phyloP scores from a whole-genome alignment of 1,284 basidiomycete genomes.

The Ustilago xerochloae region DNA sequence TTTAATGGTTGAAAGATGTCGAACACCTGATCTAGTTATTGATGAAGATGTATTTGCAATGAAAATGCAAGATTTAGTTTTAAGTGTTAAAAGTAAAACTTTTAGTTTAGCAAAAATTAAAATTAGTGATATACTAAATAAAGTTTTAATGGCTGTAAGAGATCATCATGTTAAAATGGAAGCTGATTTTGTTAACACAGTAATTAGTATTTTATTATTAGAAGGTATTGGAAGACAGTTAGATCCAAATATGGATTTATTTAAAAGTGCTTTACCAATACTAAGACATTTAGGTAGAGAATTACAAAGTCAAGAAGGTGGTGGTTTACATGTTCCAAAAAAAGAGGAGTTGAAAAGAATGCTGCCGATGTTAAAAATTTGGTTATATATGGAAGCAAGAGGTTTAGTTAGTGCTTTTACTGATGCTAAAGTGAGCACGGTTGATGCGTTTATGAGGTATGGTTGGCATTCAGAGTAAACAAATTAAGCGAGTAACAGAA shows the following conservation, averaged over 20 bases:
- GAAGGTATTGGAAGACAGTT: constrained; percentile 96
- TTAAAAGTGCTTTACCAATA: constrained; percentile 64
- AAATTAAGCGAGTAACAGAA: background rate
- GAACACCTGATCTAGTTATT: constrained; percentile 87
- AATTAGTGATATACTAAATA: constrained; percentile 89
- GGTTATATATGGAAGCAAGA: constrained; percentile 61
- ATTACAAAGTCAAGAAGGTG: constrained; percentile 34
- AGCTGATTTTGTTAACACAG: constrained; percentile 97
- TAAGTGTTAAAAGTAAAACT: constrained; percentile 93
- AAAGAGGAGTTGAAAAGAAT: constrained; percentile 36
- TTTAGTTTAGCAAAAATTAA: constrained; percentile 95
- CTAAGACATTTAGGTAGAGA: constrained; percentile 57
- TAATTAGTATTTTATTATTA: constrained; percentile 89
- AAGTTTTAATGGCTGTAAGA: constrained; percentile 87
- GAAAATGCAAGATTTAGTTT: constrained; percentile 94
- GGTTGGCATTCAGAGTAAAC: constrained; percentile 59
- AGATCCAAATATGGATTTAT: constrained; percentile 84
- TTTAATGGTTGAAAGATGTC: constrained; percentile 95
- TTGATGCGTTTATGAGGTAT: constrained; percentile 64
- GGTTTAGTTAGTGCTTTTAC: constrained; percentile 44
- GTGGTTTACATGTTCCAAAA: constrained; percentile 32
- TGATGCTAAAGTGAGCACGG: constrained; percentile 47
- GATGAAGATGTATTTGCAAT: constrained; percentile 94
- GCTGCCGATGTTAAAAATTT: constrained; percentile 62
- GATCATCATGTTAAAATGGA: constrained; percentile 98